These are phyloP conservation scores for Penicillium decumbens DNA, from an alignment of 2,329 filamentous ascomycete genomes.

Conservation along the genomic window DNA sequence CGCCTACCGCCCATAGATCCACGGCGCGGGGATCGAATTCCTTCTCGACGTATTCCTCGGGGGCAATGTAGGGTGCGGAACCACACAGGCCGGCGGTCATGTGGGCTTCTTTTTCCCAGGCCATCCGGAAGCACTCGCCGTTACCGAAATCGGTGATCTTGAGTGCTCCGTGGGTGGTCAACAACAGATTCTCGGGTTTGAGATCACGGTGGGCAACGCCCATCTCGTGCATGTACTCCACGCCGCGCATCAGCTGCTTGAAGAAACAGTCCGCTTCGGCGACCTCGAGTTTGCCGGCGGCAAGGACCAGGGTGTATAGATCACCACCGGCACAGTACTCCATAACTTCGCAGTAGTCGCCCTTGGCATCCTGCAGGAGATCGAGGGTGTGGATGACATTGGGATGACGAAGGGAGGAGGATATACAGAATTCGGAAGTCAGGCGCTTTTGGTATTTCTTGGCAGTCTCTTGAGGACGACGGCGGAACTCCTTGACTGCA, in stretches of 20 bases:
- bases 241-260: conserved; percentile 97
- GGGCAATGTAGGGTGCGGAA: conserved; percentile 93
- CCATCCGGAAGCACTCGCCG: conserved; percentile 98
- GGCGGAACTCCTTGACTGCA: conserved; percentile 96
- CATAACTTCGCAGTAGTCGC: conserved; percentile 98
- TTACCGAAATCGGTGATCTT: conserved; percentile 99
- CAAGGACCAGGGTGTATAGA: conserved; percentile 85
- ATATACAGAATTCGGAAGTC: conserved; percentile 97
- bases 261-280: conserved; percentile 96
- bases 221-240: conserved; percentile 99
- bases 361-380: conserved; percentile 90
- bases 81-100: conserved; percentile 97
- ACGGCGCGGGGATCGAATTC: conserved; percentile 98
- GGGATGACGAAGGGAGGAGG: conserved; percentile 89
- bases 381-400: conserved; percentile 98
- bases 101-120: conserved; percentile 96
- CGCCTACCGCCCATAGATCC: conserved; percentile 95
- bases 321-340: conserved; percentile 97
- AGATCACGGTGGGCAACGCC: conserved; percentile 94
- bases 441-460: conserved; percentile 98
- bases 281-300: conserved; percentile 82
- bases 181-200: conserved; percentile 91
- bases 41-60: conserved; percentile 90
- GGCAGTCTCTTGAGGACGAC: conserved; percentile 85
- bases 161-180: conserved; percentile 85